Percentiles rank a stretch among this genome's conserved stretches.
phyloP scores from a whole-genome alignment of 2,329 filamentous ascomycete genomes.

The Cordyceps javanica region DNA sequence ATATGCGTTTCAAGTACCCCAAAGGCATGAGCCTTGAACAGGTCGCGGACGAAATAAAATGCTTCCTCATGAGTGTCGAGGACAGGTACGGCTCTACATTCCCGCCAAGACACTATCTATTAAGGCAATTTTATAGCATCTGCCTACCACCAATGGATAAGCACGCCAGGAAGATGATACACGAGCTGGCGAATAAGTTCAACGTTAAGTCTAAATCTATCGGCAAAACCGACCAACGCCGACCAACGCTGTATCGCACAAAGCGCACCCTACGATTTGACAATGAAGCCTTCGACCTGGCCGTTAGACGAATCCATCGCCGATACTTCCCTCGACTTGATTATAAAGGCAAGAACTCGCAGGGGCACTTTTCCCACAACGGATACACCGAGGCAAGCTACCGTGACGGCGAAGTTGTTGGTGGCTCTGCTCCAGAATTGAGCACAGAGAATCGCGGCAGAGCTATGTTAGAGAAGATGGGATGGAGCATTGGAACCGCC shows the following conservation, averaged over 20 bases:
- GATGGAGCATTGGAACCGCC: conserved; percentile 82
- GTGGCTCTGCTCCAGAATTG: conserved; percentile 76
- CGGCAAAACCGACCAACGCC: conserved; percentile 66
- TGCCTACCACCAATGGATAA: conserved; percentile 77
- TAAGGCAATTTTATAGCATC: conserved; percentile 47
- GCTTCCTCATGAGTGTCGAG: conserved; percentile 59
- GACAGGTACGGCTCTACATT: conserved; percentile 44
- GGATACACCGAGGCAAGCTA: conserved; percentile 48
- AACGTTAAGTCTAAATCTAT: conserved; percentile 78
- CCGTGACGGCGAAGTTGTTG: conserved; percentile 82
- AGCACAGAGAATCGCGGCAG: conserved; percentile 77
- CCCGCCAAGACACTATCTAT: neutral
- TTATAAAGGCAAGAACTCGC: conserved; percentile 28
- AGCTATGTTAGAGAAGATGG: conserved; percentile 93
- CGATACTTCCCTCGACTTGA: conserved; percentile 53
- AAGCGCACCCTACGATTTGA: conserved; percentile 56
- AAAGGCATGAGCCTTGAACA: conserved; percentile 65
- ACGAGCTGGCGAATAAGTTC: conserved; percentile 70
- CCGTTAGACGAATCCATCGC: conserved; percentile 40
- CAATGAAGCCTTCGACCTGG: conserved; percentile 46
- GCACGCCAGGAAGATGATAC: conserved; percentile 67
- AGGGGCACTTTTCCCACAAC: conserved; percentile 21
- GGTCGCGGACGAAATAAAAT: conserved; percentile 64
- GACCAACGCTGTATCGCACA: conserved; percentile 72
- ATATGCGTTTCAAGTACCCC: conserved; percentile 65